Base-by-base conservation (phyloP, 495 filamentous ascomycete genomes). In the Penicillium dipodomyicola region DNA sequence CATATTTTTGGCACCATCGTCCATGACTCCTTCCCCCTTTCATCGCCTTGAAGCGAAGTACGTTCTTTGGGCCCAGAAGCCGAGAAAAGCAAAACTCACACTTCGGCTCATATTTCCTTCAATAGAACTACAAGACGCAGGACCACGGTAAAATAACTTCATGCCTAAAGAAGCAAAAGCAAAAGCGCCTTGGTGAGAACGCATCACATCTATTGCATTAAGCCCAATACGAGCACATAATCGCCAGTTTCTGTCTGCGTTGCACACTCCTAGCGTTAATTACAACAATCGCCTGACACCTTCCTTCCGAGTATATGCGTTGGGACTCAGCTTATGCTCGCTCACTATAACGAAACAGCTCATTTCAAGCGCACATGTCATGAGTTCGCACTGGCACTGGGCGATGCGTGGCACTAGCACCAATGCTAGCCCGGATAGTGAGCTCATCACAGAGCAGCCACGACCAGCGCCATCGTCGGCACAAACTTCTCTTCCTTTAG, bases 221-320 rank as follows among this genome's bases (percentile, higher is more conserved):
- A 22, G 20, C 14, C 39, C 19, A 53, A 23, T 25, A 14, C 6
- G 27, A 19, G 25, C 40, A n/a, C 12, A n/a, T 19, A 39, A 47
- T 54, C 43, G 52, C 29, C 30, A 47, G 40, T 19, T 54, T 14
- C 11, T 33, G 15, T 33, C 52, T 19, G 15, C 29, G 29, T 39
- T 39, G 22, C 8, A 52, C 1, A 3, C 17, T 14, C 1, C 23
- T 46, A 39, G 9, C 9, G 22, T 29, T 20, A 15, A n/a, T 20
- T 15, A 11, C 19, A 46, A 23, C 27, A 41, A 41, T 17, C 29
- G 20, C n/a, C 15, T 27, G 32, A 15, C 25, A 40, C 39, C 23
- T 51, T 25, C 6, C 5, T n/a, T 33, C 3, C 20, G 11, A 43
- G 11, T 23, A 2, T 46, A 15, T 29, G 23, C 43, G 14, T 9